Evolutionary conservation across 805 yeast species (phyloP).

Genomic region (Huiozyma naganishii): DNA sequence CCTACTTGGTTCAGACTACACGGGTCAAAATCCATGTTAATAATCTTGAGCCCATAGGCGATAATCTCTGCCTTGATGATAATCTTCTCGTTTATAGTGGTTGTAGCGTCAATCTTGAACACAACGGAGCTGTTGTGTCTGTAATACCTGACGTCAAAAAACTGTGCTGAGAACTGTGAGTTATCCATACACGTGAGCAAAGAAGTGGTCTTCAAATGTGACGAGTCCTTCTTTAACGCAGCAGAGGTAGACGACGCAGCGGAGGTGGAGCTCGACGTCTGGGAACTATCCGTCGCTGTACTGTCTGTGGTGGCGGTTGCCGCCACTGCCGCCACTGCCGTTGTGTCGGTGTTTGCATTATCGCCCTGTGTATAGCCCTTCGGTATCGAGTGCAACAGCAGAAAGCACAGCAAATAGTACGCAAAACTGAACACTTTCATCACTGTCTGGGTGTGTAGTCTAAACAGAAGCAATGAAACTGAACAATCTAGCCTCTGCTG

Average conservation of each 20-base stretch:
- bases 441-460: background rate
- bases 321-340: background rate
- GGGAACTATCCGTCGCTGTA: background rate
- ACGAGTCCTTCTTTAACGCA: background rate
- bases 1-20: constrained; percentile 50
- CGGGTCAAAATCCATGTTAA: constrained; percentile 45
- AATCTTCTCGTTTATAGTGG: constrained; percentile 66
- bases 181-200: constrained; percentile 85
- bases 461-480: background rate
- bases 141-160: constrained; percentile 62
- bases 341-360: background rate
- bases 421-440: background rate
- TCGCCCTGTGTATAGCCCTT: background rate
- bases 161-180: constrained; percentile 77
- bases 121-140: constrained; percentile 54
- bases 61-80: constrained; percentile 54
- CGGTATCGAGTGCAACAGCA: background rate
- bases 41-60: constrained; percentile 69
- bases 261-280: background rate
- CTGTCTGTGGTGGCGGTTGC: background rate
- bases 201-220: constrained; percentile 44
- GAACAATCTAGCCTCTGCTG: too few species aligned
- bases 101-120: constrained; percentile 65
- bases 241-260: background rate
- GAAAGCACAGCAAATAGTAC: background rate